phyloP scores from a whole-genome alignment of 2,329 filamentous ascomycete genomes.

The Ascomycota sp. region DNA sequence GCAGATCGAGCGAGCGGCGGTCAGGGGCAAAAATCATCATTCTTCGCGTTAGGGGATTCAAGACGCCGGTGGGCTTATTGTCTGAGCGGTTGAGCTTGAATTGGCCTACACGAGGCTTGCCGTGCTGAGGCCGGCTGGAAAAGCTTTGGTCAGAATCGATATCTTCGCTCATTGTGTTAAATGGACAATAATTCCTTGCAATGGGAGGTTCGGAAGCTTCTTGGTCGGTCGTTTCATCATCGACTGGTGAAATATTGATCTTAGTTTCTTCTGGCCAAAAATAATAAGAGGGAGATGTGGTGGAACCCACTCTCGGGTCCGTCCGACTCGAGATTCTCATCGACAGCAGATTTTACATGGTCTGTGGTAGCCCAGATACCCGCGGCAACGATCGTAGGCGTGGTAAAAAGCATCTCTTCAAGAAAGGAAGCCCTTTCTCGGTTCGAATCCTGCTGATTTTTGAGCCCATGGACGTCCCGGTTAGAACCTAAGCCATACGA shows the following conservation, averaged over 20 bases:
- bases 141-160: constrained; percentile 30
- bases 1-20: constrained; percentile 27
- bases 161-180: constrained; percentile 15
- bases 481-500: constrained; percentile 37
- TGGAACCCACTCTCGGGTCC: constrained; percentile 37
- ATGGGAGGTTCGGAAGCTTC: constrained; percentile 30
- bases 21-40: constrained; percentile 44
- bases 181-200: constrained; percentile 24
- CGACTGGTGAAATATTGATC: constrained; percentile 21
- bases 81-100: constrained; percentile 33
- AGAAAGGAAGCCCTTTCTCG: constrained; percentile 19
- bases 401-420: constrained; percentile 21
- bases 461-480: constrained; percentile 39
- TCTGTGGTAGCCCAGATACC: constrained; percentile 4
- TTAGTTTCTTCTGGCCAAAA: constrained; percentile 12
- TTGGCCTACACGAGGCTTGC: constrained; percentile 31
- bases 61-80: constrained; percentile 36
- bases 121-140: constrained; percentile 24
- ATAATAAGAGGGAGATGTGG: too few relatives aligned
- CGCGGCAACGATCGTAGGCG: constrained; percentile 10
- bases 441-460: constrained; percentile 19
- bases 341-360: constrained; percentile 9
- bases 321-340: constrained; percentile 23
- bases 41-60: constrained; percentile 35
- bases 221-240: constrained; percentile 42